These are phyloP conservation scores for Aspergillus sp. DNA, from an alignment of 2,329 filamentous ascomycete genomes.

Conservation along the genomic window DNA sequence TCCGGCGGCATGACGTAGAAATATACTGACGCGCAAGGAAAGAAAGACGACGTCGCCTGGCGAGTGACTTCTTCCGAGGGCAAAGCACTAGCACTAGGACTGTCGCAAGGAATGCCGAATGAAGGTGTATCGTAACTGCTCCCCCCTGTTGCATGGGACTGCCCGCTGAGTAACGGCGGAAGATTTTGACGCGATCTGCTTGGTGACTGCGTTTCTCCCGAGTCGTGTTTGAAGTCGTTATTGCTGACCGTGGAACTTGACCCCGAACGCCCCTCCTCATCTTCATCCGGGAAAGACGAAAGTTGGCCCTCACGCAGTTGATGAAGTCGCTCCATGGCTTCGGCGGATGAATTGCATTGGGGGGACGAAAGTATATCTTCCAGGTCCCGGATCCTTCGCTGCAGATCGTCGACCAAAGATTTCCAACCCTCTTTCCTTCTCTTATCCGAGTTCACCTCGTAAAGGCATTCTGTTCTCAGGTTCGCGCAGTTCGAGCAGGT, in stretches of 20 bases:
- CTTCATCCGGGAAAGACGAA: not conserved
- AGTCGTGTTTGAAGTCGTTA: not conserved
- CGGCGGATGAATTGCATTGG: not conserved
- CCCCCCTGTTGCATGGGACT: not conserved
- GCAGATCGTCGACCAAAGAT: not conserved
- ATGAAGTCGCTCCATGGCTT: not conserved
- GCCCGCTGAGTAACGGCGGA: not conserved
- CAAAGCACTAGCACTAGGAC: not conserved
- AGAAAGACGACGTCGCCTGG: not conserved
- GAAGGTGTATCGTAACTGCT: not conserved
- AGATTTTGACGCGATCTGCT: not conserved
- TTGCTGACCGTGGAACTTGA: not conserved
- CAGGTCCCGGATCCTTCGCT: not conserved
- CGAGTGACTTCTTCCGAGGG: not conserved
- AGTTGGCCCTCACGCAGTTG: not conserved
- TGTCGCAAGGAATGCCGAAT: not conserved
- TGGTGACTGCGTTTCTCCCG: not conserved
- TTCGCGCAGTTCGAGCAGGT: not conserved
- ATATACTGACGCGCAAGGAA: not conserved
- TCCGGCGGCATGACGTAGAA: not conserved
- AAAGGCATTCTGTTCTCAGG: not conserved
- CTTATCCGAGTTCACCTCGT: not conserved
- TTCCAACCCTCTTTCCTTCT: not conserved
- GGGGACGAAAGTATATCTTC: not conserved
- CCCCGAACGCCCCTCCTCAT: not conserved